A percentile compares a stretch with the other conserved stretches of the same genome.
These are phyloP conservation scores for Grosmannia huntii DNA, from an alignment of 2,329 filamentous ascomycete genomes.

Conservation along the genomic window DNA sequence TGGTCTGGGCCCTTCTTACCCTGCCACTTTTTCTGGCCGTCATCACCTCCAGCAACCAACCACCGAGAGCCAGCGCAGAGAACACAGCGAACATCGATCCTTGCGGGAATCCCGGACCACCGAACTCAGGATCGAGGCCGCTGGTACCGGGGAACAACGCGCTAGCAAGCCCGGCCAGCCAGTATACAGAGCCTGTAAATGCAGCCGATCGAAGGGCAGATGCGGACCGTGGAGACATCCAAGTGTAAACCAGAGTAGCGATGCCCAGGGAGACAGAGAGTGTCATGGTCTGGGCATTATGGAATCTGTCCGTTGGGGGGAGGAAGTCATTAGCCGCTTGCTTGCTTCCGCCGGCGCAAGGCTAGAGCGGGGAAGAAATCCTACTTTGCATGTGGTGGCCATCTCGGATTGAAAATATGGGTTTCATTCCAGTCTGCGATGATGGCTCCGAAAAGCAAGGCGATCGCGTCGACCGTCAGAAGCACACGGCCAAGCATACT, in stretches of 20 bases:
- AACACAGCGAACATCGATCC: slow-evolving; percentile 18
- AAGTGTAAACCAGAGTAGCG: slow-evolving; percentile 27
- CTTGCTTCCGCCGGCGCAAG: background rate
- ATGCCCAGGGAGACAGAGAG: slow-evolving; percentile 26
- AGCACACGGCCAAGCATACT: slow-evolving; percentile 24
- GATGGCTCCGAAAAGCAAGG: slow-evolving; percentile 24
- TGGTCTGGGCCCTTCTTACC: background rate
- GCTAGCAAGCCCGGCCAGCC: slow-evolving; percentile 25
- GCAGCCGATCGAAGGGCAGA: slow-evolving; percentile 19
- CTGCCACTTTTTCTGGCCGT: background rate
- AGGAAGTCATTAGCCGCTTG: background rate
- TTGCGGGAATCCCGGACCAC: slow-evolving; percentile 29
- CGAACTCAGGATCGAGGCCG: slow-evolving; percentile 30
- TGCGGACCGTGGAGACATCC: slow-evolving; percentile 10
- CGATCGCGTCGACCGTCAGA: slow-evolving; percentile 25
- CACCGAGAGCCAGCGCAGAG: slow-evolving; percentile 7
- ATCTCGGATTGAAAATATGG: slow-evolving; percentile 29
- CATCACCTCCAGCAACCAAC: slow-evolving; percentile 1
- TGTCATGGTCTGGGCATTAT: slow-evolving; percentile 28
- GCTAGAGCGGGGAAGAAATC: slow-evolving; percentile 3
- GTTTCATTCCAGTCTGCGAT: slow-evolving; percentile 27
- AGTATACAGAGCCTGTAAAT: slow-evolving; percentile 27
- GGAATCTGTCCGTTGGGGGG: slow-evolving; percentile 18
- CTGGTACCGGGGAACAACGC: slow-evolving; percentile 25
- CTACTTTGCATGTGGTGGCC: slow-evolving; percentile 33